Conservation (phyloP, 495 filamentous ascomycete genomes). For the Podospora bellae-mahoneyi region DNA sequence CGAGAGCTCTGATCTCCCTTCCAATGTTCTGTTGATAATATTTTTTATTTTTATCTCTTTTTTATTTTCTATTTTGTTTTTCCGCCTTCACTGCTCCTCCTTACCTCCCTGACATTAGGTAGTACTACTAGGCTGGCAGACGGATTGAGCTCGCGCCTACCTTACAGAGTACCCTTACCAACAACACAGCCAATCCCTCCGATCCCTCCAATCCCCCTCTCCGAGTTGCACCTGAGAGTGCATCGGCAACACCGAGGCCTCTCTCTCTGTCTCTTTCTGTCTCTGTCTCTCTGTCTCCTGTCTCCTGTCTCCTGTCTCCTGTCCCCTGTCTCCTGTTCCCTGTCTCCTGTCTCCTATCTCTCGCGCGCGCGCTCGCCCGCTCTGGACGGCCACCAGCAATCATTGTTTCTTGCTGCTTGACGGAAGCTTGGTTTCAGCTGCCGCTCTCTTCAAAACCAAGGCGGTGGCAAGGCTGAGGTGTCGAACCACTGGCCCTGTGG, state of each 20-base stretch:
- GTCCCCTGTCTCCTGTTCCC: not conserved
- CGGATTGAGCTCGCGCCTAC: constrained; percentile 11
- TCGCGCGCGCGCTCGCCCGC: too few species aligned
- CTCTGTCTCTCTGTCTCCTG: not conserved
- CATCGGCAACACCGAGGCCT: constrained; percentile 10
- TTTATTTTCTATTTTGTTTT: not conserved
- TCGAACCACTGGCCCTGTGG: constrained; percentile 12
- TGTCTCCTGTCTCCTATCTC: too few species aligned
- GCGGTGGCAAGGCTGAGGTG: constrained; percentile 21
- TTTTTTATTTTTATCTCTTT: constrained; percentile 4
- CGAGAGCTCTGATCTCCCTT: not conserved
- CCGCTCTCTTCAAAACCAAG: constrained; percentile 4
- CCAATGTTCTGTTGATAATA: constrained; percentile 1
- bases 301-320: not conserved
- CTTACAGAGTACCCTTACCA: not conserved
- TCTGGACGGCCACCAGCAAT: too few species aligned
- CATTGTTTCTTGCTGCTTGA: not conserved
- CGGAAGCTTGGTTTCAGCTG: constrained; percentile 12
- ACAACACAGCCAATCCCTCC: not conserved
- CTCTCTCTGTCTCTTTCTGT: not conserved
- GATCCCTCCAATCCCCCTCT: constrained; percentile 16
- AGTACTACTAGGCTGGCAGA: not conserved
- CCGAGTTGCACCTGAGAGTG: not conserved
- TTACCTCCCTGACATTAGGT: not conserved
- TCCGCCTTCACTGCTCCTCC: not conserved